phyloP scores from a whole-genome alignment of 2,329 filamentous ascomycete species.

The Periconia macrospinosa region DNA sequence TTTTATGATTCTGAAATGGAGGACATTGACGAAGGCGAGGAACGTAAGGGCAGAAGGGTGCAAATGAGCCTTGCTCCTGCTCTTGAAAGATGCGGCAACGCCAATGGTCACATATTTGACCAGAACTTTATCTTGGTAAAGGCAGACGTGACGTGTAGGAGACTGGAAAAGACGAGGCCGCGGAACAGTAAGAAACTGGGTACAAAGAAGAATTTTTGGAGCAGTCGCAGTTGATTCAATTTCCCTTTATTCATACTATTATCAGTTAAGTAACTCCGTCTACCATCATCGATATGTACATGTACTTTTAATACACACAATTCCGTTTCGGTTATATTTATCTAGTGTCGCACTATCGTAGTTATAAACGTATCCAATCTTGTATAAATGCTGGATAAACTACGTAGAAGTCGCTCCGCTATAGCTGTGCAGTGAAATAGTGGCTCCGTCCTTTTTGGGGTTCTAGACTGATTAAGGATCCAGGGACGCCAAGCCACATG shows the following conservation, averaged over 20 bases:
- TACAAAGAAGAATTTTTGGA: constrained; percentile 16
- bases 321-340: too few relatives aligned
- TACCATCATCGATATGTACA: too few relatives aligned
- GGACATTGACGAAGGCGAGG: constrained; percentile 35
- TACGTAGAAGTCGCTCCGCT: too few relatives aligned
- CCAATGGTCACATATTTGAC: constrained; percentile 42
- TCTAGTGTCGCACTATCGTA: too few relatives aligned
- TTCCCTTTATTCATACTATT: too few relatives aligned
- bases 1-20: constrained; percentile 44
- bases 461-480: neutral
- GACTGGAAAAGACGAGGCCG: constrained; percentile 27
- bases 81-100: constrained; percentile 41
- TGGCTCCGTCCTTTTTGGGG: too few relatives aligned
- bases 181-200: constrained; percentile 15
- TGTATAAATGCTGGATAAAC: too few relatives aligned
- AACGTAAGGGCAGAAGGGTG: constrained; percentile 27
- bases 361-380: too few relatives aligned
- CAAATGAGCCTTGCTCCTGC: constrained; percentile 41
- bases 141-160: constrained; percentile 41
- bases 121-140: constrained; percentile 42
- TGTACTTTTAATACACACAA: too few relatives aligned
- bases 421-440: too few relatives aligned
- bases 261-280: too few relatives aligned
- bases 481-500: neutral
- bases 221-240: constrained; percentile 1